Conservation (phyloP, 192 early-diverging fungal species). For the Rhizoclosmatium sp. region DNA sequence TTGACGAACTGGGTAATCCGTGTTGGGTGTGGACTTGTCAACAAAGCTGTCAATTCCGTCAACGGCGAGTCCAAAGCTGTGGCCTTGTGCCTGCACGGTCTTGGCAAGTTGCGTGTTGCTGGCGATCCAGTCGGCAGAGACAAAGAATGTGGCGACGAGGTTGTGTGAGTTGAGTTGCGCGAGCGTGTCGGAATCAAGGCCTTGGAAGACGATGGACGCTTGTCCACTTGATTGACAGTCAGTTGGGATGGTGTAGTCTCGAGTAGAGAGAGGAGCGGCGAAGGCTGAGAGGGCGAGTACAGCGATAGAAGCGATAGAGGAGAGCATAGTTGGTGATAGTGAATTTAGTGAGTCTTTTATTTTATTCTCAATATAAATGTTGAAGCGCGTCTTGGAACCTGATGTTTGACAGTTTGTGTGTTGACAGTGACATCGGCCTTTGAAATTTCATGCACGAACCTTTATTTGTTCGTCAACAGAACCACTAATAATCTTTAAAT, state of each 20-base stretch:
- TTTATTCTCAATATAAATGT: no score
- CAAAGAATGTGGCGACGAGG: constrained; percentile 9
- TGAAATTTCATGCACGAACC: no score
- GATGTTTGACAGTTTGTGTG: no score
- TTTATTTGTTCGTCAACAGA: no score
- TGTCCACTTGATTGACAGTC: background rate
- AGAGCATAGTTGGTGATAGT: no score
- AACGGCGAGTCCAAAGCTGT: constrained; percentile 5
- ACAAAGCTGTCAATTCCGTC: background rate
- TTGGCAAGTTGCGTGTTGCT: background rate
- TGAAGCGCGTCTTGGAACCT: no score
- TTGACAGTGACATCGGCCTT: no score
- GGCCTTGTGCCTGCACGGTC: background rate
- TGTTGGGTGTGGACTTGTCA: background rate
- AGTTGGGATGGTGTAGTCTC: background rate
- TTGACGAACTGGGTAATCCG: background rate
- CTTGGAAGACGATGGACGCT: background rate
- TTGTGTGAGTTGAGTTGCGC: background rate
- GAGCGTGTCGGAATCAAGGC: background rate
- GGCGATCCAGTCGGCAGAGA: background rate
- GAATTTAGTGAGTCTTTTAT: no score
- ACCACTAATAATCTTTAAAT: no score
- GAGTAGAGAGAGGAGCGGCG: background rate
- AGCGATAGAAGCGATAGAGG: background rate
- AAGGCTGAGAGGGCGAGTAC: background rate